These are phyloP conservation scores for Coriolopsis trogii DNA, from an alignment of 1,284 basidiomycete species.

Conservation along the genomic window DNA sequence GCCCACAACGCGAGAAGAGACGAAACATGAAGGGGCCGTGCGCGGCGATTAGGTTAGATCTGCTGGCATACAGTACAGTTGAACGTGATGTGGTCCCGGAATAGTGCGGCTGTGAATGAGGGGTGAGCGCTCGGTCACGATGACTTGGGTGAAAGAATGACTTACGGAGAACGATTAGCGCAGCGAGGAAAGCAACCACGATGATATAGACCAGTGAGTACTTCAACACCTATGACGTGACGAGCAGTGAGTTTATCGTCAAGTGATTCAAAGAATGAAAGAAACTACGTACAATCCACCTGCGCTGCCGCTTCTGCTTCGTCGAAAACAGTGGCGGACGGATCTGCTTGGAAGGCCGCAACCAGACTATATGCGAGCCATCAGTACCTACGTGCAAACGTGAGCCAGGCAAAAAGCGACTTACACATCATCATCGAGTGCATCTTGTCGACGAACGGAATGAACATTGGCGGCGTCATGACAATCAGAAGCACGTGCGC, in stretches of 20 bases:
- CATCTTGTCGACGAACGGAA: slow-evolving; percentile 85
- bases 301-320: slow-evolving; percentile 87
- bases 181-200: slow-evolving; percentile 78
- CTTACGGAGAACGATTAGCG: slow-evolving; percentile 82
- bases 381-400: slow-evolving; percentile 16
- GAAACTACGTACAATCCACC: slow-evolving; percentile 77
- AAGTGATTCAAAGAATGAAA: not conserved
- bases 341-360: slow-evolving; percentile 91
- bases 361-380: slow-evolving; percentile 63
- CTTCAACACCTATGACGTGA: slow-evolving; percentile 58
- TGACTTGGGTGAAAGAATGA: slow-evolving; percentile 24
- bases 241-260: slow-evolving; percentile 1
- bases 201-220: slow-evolving; percentile 87
- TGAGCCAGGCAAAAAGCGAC: slow-evolving; percentile 33
- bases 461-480: slow-evolving; percentile 80
- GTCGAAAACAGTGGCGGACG: slow-evolving; percentile 94
- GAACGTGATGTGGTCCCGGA: slow-evolving; percentile 70
- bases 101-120: slow-evolving; percentile 56
- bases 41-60: slow-evolving; percentile 69
- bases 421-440: slow-evolving; percentile 91
- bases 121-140: slow-evolving; percentile 1
- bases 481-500: slow-evolving; percentile 85
- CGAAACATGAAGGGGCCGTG: slow-evolving; percentile 12
- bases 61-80: slow-evolving; percentile 75
- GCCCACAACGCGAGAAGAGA: slow-evolving; percentile 16